Evolutionary conservation across 2,329 filamentous ascomycete species (phyloP).

Genomic region (Cytospora schulzeri): DNA sequence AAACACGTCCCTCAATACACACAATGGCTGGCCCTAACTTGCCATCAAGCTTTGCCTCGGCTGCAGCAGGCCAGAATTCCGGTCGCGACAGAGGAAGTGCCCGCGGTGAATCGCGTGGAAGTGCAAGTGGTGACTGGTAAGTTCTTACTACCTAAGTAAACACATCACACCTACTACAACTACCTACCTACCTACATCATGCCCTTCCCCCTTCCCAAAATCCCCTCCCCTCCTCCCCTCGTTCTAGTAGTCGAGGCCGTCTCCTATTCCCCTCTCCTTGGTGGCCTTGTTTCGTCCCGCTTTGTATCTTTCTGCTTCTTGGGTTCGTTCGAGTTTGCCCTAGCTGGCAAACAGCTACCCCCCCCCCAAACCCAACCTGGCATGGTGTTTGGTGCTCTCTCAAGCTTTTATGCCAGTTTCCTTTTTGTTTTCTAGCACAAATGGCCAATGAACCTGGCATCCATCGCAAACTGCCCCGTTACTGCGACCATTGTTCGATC

Average conservation of each 20-base stretch:
- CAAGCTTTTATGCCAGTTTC: neutral
- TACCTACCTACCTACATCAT: conserved; percentile 18
- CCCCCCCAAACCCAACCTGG: neutral
- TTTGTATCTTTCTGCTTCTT: neutral
- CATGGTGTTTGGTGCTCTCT: neutral
- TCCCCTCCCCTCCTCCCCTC: neutral
- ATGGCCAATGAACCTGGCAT: neutral
- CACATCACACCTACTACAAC: too few relatives aligned
- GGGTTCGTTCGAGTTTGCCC: neutral
- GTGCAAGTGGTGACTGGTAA: conserved; percentile 72
- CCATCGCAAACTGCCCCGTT: neutral
- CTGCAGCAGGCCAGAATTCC: conserved; percentile 73
- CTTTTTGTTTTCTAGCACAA: neutral
- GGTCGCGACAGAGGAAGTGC: conserved; percentile 62
- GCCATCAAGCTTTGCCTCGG: conserved; percentile 82
- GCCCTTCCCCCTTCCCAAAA: too few relatives aligned
- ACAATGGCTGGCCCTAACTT: conserved; percentile 68
- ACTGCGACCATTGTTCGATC: conserved; percentile 5
- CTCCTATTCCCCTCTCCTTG: neutral
- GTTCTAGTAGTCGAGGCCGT: neutral
- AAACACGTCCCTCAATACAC: conserved; percentile 10
- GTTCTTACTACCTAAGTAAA: conserved; percentile 37
- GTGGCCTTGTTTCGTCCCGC: neutral
- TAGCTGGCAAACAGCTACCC: neutral
- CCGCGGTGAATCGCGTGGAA: conserved; percentile 58